A percentile compares a stretch with the other conserved stretches of the same genome.
Evolutionary conservation across 148 eudicot genomes (phyloP).

Genomic region (Nepenthes mirabilis): DNA sequence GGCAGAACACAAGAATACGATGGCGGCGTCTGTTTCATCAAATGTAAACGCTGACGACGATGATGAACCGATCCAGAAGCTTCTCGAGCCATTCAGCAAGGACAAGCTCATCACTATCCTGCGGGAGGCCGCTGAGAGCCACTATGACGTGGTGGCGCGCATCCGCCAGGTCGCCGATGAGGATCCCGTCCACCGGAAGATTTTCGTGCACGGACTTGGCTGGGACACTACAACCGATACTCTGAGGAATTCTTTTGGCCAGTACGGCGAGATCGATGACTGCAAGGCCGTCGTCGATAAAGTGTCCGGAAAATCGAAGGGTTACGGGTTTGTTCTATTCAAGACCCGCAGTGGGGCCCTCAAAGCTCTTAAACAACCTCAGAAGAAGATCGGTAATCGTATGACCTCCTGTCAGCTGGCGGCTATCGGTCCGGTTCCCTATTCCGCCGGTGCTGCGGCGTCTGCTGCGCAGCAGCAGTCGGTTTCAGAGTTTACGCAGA

Average conservation of each 20-base stretch:
- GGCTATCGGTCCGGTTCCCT: constrained; percentile 64
- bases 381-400: constrained; percentile 76
- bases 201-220: constrained; percentile 83
- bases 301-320: constrained; percentile 67
- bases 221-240: constrained; percentile 82
- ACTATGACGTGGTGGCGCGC: constrained; percentile 28
- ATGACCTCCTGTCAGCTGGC: constrained; percentile 79
- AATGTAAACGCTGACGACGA: constrained; percentile 17
- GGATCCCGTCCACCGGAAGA: constrained; percentile 74
- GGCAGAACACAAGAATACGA: constrained; percentile 1
- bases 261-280: constrained; percentile 85
- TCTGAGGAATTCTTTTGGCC: constrained; percentile 26
- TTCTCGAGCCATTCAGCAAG: constrained; percentile 75
- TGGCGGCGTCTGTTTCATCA: constrained; percentile 1
- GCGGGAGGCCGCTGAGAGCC: constrained; percentile 42
- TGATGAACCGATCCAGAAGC: constrained; percentile 54
- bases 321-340: constrained; percentile 72
- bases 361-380: constrained; percentile 57
- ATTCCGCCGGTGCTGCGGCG: not conserved
- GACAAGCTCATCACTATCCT: constrained; percentile 45
- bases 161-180: constrained; percentile 52
- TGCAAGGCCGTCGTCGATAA: constrained; percentile 74
- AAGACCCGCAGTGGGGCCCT: constrained; percentile 54
- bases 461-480: constrained; percentile 12
- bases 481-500: constrained; percentile 60